phyloP scores from a whole-genome alignment of 176 grass and related monocot species.

The Areca catechu region DNA sequence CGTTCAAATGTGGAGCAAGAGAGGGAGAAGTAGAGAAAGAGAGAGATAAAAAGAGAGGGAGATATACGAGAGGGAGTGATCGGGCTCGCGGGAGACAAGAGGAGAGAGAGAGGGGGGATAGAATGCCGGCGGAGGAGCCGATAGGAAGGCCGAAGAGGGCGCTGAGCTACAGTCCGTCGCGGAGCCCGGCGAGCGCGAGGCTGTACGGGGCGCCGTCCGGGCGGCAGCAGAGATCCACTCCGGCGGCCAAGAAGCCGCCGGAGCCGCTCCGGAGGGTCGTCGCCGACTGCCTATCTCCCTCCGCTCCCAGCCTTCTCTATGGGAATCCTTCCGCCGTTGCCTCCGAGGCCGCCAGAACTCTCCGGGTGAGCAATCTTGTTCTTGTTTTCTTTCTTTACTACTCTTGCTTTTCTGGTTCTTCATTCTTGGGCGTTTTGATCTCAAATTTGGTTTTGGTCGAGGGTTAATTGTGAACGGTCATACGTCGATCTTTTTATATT shows the following conservation, averaged over 20 bases:
- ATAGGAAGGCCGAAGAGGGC: conserved; percentile 30
- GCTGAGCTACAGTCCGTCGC: conserved; percentile 29
- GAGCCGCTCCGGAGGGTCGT: conserved; percentile 80
- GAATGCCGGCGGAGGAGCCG: conserved; percentile 49
- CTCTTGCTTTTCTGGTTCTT: neutral
- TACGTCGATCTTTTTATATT: neutral
- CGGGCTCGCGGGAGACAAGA: neutral
- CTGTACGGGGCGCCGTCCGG: conserved; percentile 33
- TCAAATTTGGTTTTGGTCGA: neutral
- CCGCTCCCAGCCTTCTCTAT: conserved; percentile 53
- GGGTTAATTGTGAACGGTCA: neutral
- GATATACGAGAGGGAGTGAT: neutral
- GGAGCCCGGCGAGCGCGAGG: conserved; percentile 30
- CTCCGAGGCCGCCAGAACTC: conserved; percentile 61
- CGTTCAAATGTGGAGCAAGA: neutral
- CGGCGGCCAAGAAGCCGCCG: conserved; percentile 57
- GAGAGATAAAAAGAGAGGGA: too few species aligned
- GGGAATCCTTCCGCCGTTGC: conserved; percentile 42
- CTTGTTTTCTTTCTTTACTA: neutral
- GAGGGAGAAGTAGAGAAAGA: too few species aligned
- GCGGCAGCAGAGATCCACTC: conserved; percentile 14
- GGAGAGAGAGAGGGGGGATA: conserved; percentile 5
- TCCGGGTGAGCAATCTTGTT: conserved; percentile 45
- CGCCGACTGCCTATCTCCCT: conserved; percentile 86
- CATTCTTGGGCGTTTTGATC: neutral